A percentile compares a stretch with the other conserved stretches of the same genome.
These are phyloP conservation scores for Cicer cuneatum DNA, from an alignment of 306 rosid species.

Conservation along the genomic window DNA sequence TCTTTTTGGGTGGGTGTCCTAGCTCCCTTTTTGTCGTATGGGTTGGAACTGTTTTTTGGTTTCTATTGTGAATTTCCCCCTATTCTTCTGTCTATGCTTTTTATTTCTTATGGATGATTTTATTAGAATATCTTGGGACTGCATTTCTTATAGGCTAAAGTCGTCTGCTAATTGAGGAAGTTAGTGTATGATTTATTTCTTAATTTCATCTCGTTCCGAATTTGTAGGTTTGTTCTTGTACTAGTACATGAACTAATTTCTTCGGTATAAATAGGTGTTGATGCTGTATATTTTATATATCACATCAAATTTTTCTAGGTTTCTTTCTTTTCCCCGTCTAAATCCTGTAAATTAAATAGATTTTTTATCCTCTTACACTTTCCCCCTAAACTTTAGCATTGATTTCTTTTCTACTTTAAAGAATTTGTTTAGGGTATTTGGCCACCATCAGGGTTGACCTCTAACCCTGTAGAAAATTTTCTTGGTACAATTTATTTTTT, in stretches of 20 bases:
- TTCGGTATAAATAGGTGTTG: constrained; percentile 19
- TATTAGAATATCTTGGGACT: neutral
- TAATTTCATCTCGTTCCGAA: neutral
- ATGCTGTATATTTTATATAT: constrained; percentile 18
- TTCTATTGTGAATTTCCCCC: neutral
- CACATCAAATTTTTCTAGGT: constrained; percentile 20
- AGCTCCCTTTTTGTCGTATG: neutral
- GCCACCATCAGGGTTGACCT: constrained; percentile 4
- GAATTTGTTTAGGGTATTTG: neutral
- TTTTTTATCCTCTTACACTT: constrained; percentile 13
- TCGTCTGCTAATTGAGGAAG: constrained; percentile 4
- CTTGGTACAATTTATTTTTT: neutral
- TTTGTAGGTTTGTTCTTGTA: neutral
- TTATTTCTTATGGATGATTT: constrained; percentile 21
- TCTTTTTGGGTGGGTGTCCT: constrained; percentile 12
- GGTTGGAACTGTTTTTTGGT: constrained; percentile 8
- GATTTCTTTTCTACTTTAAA: constrained; percentile 16
- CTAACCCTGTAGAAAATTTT: constrained; percentile 4
- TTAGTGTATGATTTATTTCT: constrained; percentile 6
- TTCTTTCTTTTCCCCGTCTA: constrained; percentile 18
- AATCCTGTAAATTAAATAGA: neutral
- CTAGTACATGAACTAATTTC: constrained; percentile 6
- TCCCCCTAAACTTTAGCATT: neutral
- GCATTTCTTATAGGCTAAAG: neutral
- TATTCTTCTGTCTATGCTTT: constrained; percentile 4